Base-by-base conservation (phyloP, 257 asterid genomes). In the Primulina eburnea region DNA sequence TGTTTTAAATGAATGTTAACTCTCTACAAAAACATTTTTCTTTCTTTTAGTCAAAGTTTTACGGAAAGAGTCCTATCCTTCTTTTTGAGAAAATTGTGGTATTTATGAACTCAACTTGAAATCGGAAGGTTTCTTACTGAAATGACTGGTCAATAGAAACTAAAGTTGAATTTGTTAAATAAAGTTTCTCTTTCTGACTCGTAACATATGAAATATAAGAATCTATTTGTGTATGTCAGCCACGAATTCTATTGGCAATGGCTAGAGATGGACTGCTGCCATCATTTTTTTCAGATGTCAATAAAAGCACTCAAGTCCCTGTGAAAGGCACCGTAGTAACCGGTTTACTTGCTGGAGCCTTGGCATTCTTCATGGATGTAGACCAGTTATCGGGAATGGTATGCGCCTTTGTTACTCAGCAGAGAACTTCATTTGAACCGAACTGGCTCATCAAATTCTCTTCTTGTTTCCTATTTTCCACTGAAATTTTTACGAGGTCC, bases 301-400 rank as follows among this genome's bases (percentile, higher is more conserved):
- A 73, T 74, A 84, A 82, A 75, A 78, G 60, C 33, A 85, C 95
- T 62, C 94, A 93, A 81, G 99, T 93, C 62, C 99, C 99, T 18
- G 69, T 90, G 58, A 90, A 93, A 81, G 73, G 96, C 86, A 93
- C 99, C 18, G 61, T 91, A 60, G 85, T 74, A 58, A 87, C 91
- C 32, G 99, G 99, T 71, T 60, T 87, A 28, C 89, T 93, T 33
- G 82, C 97, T 59, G 94, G 95, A 70, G 35, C 69, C 62, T 78
- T 93, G 80, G 89, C 97, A 17, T 93, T 93, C 75, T 79, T 90
- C 85, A 89, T 93, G 99, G 95, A 90, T n/a, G 97, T 93, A 57
- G 96, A 89, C 34, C 97, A 89, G 78, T 83, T 93, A 80, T 84
- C 99, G n/a, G 99, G 99, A 78, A 93, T 93, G 99, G 99, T 93